Base-by-base conservation (phyloP, 2,329 filamentous ascomycete genomes). In the Ascomycota sp. region DNA sequence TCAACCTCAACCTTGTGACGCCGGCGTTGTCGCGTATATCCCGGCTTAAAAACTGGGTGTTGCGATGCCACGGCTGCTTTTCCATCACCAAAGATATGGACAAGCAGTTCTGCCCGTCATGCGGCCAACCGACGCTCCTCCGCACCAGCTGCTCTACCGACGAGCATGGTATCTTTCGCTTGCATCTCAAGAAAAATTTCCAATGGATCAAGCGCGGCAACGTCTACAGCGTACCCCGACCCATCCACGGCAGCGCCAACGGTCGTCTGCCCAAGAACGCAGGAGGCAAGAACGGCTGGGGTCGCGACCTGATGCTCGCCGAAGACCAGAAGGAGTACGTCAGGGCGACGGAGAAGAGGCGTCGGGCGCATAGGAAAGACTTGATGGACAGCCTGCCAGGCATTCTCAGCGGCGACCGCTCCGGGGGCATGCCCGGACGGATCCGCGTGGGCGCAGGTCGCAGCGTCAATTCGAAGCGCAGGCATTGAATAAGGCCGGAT, bases 291-390 rank as follows among this genome's bases (percentile, higher is more conserved):
- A 70, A 74, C 25, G 82, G 82, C 11, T 95, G 89, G 81, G 86
- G 85, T 8, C 65, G 67, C 25, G 72, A 75, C 23, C 57, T 98
- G 38, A 80, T 98, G 31, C 57, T 98, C 8, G 73, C 83, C 0
- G 86, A 94, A 55, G 89, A 98, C 49, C 89, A 98, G 60, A 94
- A 92, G 58, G 89, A 98, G 58, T 95, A 79, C 51, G 51, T 67
- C 25, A 61, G 65, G 38, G 73, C 73, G 31, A 50, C 67, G 11
- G 65, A 64, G 3, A 65, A 73, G 40, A 68, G 77, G 46, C 68
- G 65, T 42, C 69, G 76, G 42, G 59, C 58, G 31, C 75, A 74
- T 45, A 70, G 79, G 48, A 74, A 70, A 45, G 82, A 93, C 52
- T 55, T 93, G 33, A 91, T 95, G 86, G 86, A 95, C 46, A 92